Conservation (phyloP, 2,329 filamentous ascomycete genomes). For the Sporothrix dimorphospora region DNA sequence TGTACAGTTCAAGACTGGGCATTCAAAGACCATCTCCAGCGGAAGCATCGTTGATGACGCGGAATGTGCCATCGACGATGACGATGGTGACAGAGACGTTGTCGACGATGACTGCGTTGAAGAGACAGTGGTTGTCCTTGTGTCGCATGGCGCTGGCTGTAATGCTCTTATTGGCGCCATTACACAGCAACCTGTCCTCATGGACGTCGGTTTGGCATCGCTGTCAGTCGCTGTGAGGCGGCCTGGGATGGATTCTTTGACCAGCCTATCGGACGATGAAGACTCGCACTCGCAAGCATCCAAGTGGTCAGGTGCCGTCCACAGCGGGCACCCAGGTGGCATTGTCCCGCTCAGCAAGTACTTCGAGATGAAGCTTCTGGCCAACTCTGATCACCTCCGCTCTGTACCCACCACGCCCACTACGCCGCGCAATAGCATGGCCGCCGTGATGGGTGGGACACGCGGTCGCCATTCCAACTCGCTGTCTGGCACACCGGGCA, state of each 20-base stretch:
- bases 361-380: slow-evolving; percentile 76
- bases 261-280: slow-evolving; percentile 16
- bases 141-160: slow-evolving; percentile 94
- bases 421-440: slow-evolving; percentile 38
- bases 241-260: slow-evolving; percentile 44
- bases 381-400: slow-evolving; percentile 73
- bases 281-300: slow-evolving; percentile 29
- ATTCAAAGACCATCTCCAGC: background rate
- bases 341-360: slow-evolving; percentile 58
- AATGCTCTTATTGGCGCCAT: slow-evolving; percentile 93
- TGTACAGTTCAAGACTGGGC: slow-evolving; percentile 35
- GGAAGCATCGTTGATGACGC: slow-evolving; percentile 37
- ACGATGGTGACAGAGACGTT: slow-evolving; percentile 14
- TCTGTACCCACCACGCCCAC: slow-evolving; percentile 45
- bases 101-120: slow-evolving; percentile 58
- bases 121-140: slow-evolving; percentile 80
- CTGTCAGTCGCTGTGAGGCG: slow-evolving; percentile 83
- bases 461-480: slow-evolving; percentile 51
- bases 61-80: slow-evolving; percentile 38
- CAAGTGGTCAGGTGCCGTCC: slow-evolving; percentile 23
- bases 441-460: slow-evolving; percentile 38
- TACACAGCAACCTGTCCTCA: slow-evolving; percentile 85
- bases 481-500: slow-evolving; percentile 41
- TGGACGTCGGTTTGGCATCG: slow-evolving; percentile 88
- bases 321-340: slow-evolving; percentile 32